Conservation (phyloP, 441 rosid species). For the Sinapis alba region DNA sequence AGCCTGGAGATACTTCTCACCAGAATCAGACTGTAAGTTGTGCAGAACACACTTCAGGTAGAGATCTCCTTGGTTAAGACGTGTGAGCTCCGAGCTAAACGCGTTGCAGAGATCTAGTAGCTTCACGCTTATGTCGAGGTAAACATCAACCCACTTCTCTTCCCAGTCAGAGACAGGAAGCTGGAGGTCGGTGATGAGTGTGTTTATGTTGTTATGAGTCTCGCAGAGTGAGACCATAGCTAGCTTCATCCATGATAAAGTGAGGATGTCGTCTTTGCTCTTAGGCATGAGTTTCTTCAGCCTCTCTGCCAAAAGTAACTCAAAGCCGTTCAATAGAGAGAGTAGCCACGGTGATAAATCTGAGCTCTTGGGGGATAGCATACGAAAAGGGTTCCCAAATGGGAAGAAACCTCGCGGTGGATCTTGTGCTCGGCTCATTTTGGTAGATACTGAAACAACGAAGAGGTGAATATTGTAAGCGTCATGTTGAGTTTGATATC, state of each 20-base stretch:
- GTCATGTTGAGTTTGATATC: too few relatives aligned
- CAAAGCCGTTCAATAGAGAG: slow-evolving; percentile 57
- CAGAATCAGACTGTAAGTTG: slow-evolving; percentile 54
- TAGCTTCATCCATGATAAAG: slow-evolving; percentile 80
- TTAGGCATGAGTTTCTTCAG: slow-evolving; percentile 66
- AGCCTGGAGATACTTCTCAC: slow-evolving; percentile 55
- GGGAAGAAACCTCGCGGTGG: slow-evolving; percentile 72
- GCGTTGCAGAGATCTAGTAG: slow-evolving; percentile 81
- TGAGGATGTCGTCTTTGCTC: slow-evolving; percentile 63
- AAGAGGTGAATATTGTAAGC: neutral
- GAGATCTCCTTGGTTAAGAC: slow-evolving; percentile 85
- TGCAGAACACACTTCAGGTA: slow-evolving; percentile 71
- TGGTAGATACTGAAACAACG: slow-evolving; percentile 34
- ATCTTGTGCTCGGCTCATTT: slow-evolving; percentile 83
- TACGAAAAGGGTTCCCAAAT: slow-evolving; percentile 84
- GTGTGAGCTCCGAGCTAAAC: slow-evolving; percentile 79
- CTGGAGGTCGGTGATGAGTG: slow-evolving; percentile 76
- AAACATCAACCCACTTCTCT: slow-evolving; percentile 91
- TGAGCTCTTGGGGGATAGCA: slow-evolving; percentile 75
- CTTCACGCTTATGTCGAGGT: slow-evolving; percentile 88
- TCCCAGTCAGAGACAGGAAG: slow-evolving; percentile 92
- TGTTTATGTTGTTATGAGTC: slow-evolving; percentile 67
- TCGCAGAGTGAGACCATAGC: slow-evolving; percentile 85
- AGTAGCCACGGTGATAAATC: slow-evolving; percentile 55
- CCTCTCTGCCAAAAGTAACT: slow-evolving; percentile 64